Evolutionary conservation across 2,329 filamentous ascomycete species (phyloP), one percentile per base, ranked within the genome.

Genomic region (Fonsecaea pugnacius): DNA sequence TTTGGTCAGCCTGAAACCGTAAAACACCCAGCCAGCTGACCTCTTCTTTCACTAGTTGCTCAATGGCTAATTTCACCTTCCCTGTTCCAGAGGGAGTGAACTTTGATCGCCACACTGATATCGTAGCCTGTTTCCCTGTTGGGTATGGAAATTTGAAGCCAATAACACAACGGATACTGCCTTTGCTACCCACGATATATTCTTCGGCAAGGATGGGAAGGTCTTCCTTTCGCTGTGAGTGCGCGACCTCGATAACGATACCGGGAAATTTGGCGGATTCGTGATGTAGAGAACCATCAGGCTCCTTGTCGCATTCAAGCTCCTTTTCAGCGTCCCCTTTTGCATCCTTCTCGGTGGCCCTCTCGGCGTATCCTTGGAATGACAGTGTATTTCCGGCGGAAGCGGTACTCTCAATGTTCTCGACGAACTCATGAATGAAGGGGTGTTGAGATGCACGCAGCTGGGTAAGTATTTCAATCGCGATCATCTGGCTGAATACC

Each of bases 361-460:
- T 16, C 36, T 6, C 16, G 36, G 36, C 12, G 80, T 0, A 72
- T 75, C 1, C 85, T 85, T 36, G 46, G 58, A 33, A 76, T 30
- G 27, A 30, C 27, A 80, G 16, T 83, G 87, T 1, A 30, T 30
- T 30, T 30, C 4, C 27, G 27, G 27, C 27, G 27, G 27, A 30
- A 30, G 27, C 27, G 27, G 27, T 30, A 30, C 27, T 30, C 27
- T 30, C 27, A 83, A 85, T 1, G 57, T 66, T 16, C 56, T 61
- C 10, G 60, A 64, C 35, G 56, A 60, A 32, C 32, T 64, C 35
- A 6, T 66, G 32, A 36, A 60, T 30, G 55, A 51, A 24, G 21
- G 48, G 48, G 24, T 51, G 9, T 24, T 12, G 48, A 24, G 48
- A 12, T 5, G 21, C 30, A 14, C 48, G n/a, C 24, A 51, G 48